Base-by-base conservation (phyloP, 2,329 filamentous ascomycete species). In the Colletotrichum gloeosporioides region DNA sequence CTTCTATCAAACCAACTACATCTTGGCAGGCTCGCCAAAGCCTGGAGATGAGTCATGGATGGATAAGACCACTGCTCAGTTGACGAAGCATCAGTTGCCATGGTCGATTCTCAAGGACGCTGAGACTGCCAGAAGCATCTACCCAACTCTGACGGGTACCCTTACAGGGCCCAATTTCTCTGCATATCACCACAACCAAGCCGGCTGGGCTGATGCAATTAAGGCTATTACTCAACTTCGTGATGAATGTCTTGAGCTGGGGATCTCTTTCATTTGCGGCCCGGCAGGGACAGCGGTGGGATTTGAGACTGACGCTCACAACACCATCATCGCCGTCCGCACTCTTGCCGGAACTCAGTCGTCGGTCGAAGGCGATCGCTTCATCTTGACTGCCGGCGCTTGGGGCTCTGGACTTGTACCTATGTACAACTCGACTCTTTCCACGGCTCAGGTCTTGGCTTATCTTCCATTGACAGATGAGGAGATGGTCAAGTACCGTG, bases 391-490 rank as follows among this genome's bases (percentile, higher is more conserved):
- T 1, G 90, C 93, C 2, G 94, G 94, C 15, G 93, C 93, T 4
- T 95, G 93, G 93, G 92, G 92, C 12, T 83, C 82, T 16, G 57
- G 78, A 13, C 69, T 84, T 1, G 34, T 95, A 59, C 91, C 93
- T 79, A 85, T 95, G 2, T 87, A 90, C 34, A 92, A 93, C 61
- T 88, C 92, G n/a, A 90, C 89, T 31, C 88, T 90, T 71, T 90
- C 92, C 1, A 93, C 92, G 0, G 93, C 92, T 1, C 93, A 95
- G 78, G 88, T 90, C 1, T 83, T 95, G 22, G 91, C 90, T 0
- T 95, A 94, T 83, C 87, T 94, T 76, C 86, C 88, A 66, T 87
- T 95, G 66, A 90, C 90, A 0, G 81, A 87, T 7, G 86, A 88
- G 4, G 93, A 95, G 82, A 88, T 92, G 81, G 81, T 82, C 2